Evolutionary conservation across 78 protist species (phyloP), one percentile per base, ranked within the genome.

Genomic region (Dictyostelium firmibasis): DNA sequence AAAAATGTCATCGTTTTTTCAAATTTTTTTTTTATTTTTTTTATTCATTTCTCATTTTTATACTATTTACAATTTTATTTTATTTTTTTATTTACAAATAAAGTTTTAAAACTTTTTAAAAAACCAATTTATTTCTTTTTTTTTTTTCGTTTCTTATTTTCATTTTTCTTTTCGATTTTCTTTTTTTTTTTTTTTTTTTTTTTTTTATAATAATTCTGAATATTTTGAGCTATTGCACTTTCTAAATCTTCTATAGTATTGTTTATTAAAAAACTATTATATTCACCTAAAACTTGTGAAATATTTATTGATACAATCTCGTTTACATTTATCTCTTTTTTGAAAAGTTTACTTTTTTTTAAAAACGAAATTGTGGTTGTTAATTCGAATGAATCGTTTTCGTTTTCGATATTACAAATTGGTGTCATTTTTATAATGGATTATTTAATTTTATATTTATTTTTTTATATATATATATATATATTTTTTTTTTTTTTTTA

Each of bases 231-330:
- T 9, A 64, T 64, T 64, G 29, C 74, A 64, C 31, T 64, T 64
- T 64, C 74, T 25, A 64, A 64, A 64, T 64, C 74, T 64, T 64
- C 74, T 20, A 64, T 64, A n/a, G 74, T 64, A 64, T 64, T 64
- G 25, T 64, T 64, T 25, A 64, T 64, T 64, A 64, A 9, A 14
- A n/a, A 25, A 62, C 25, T 62, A 64, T 64, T 64, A 64, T 64
- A 64, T 64, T 64, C 74, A 9, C 74, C 27, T 8, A 64, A 64
- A 25, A 64, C 9, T 25, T 64, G 74, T 25, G 74, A 64, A 9
- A 64, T 64, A 64, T 64, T 64, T 10, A 64, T 64, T 64, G 74
- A 64, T 25, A 64, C 74, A 16, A 50, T 50, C 16, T 50, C 62
- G 16, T 50, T 50, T 50, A 50, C 62, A 50, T 50, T 50, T 0